A percentile compares a stretch with the other conserved stretches of the same genome.
These are phyloP conservation scores for Botrytis tulipae DNA, from an alignment of 2,329 filamentous ascomycete genomes.

Conservation along the genomic window DNA sequence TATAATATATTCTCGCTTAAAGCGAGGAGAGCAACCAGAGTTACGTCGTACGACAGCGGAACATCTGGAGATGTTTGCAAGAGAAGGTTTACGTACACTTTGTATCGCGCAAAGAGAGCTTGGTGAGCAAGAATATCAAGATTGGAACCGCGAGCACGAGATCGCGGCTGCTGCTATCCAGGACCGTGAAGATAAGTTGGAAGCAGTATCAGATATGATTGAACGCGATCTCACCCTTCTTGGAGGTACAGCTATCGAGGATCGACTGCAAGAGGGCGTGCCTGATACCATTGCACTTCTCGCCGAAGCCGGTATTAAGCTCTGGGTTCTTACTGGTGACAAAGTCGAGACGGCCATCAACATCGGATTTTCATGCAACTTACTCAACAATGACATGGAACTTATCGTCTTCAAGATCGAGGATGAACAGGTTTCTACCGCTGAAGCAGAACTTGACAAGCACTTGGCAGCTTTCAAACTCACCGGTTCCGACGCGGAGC, in stretches of 20 bases:
- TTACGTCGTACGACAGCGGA: constrained; percentile 82
- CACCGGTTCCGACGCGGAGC: constrained; percentile 81
- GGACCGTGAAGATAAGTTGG: constrained; percentile 88
- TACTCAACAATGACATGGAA: constrained; percentile 97
- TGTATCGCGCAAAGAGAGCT: constrained; percentile 87
- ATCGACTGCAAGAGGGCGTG: constrained; percentile 93
- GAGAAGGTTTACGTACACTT: constrained; percentile 90
- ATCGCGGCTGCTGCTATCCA: constrained; percentile 78
- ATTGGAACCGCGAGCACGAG: constrained; percentile 86
- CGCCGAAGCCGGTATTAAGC: constrained; percentile 90
- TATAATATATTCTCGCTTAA: constrained; percentile 90
- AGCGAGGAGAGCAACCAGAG: constrained; percentile 79
- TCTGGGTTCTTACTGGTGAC: constrained; percentile 97
- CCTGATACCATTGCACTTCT: constrained; percentile 92
- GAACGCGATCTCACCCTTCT: constrained; percentile 85
- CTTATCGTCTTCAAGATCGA: constrained; percentile 84
- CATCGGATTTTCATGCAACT: constrained; percentile 97
- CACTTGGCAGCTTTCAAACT: constrained; percentile 72
- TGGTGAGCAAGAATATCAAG: constrained; percentile 75
- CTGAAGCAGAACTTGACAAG: constrained; percentile 71
- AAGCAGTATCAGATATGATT: constrained; percentile 83
- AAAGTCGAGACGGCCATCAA: constrained; percentile 99
- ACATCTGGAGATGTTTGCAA: constrained; percentile 93
- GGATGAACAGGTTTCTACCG: constrained; percentile 63
- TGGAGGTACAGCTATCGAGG: constrained; percentile 95